Evolutionary conservation across 176 grass and related monocot species (phyloP).

Genomic region (Paspalum vaginatum): DNA sequence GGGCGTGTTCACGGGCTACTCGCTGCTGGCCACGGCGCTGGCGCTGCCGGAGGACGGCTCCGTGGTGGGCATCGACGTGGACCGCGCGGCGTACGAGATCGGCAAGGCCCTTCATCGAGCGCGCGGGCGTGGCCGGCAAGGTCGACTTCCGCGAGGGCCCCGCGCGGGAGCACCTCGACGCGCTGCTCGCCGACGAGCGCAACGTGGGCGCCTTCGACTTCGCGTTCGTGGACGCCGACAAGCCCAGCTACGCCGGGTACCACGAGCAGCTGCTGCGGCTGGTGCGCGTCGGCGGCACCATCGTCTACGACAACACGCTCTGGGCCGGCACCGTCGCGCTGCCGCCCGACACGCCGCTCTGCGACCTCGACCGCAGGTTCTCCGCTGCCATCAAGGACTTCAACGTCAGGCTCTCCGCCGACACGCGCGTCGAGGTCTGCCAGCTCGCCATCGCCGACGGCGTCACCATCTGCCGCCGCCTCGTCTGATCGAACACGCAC

Average conservation of each 20-base stretch:
- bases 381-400: conserved; percentile 28
- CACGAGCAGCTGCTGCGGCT: conserved; percentile 55
- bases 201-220: conserved; percentile 64
- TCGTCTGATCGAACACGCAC: conserved; percentile 18
- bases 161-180: conserved; percentile 45
- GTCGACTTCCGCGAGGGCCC: conserved; percentile 64
- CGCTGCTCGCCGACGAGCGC: conserved; percentile 49
- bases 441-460: conserved; percentile 67
- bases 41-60: conserved; percentile 67
- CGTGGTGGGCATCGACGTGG: conserved; percentile 58
- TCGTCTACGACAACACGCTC: conserved; percentile 76
- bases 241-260: conserved; percentile 57
- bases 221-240: conserved; percentile 72
- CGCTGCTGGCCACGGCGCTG: conserved; percentile 72
- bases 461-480: conserved; percentile 74
- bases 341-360: conserved; percentile 35
- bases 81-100: conserved; percentile 46
- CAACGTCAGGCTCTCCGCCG: conserved; percentile 43
- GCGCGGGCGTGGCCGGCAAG: conserved; percentile 60
- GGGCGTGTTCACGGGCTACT: conserved; percentile 83
- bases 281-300: conserved; percentile 56
- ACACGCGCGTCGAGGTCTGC: conserved; percentile 54
- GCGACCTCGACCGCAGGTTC: background rate
- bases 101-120: conserved; percentile 58
- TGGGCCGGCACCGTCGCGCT: conserved; percentile 61